phyloP scores from a whole-genome alignment of 2,329 filamentous ascomycete species.

The Pestalotiopsis sp. region DNA sequence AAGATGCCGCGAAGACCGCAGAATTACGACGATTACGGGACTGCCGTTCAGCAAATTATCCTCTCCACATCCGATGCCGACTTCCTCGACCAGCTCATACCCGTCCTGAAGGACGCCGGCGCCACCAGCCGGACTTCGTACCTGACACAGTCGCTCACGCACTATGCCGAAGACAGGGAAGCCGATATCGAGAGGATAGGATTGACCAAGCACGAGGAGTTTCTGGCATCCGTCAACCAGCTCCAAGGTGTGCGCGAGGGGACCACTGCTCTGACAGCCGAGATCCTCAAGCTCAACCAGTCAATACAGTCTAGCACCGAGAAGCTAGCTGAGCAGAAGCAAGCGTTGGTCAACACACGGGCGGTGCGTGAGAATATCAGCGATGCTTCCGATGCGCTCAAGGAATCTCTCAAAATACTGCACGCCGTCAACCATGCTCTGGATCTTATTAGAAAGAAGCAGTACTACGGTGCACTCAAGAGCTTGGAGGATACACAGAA shows the following conservation, averaged over 20 bases:
- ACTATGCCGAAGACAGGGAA: conserved; percentile 86
- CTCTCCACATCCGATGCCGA: conserved; percentile 89
- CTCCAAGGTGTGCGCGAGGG: conserved; percentile 91
- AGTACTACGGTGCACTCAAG: conserved; percentile 92
- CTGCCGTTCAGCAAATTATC: conserved; percentile 71
- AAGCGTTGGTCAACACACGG: conserved; percentile 88
- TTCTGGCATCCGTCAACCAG: conserved; percentile 90
- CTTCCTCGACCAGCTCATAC: conserved; percentile 94
- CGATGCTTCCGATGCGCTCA: conserved; percentile 84
- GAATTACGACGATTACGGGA: conserved; percentile 37
- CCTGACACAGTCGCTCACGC: conserved; percentile 76
- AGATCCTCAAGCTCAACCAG: conserved; percentile 90
- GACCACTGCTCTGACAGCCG: conserved; percentile 83
- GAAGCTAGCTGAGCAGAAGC: conserved; percentile 92
- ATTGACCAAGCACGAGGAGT: conserved; percentile 95
- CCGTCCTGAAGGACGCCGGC: conserved; percentile 88
- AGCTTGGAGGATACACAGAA: conserved; percentile 95
- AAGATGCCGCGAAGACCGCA: conserved; percentile 31
- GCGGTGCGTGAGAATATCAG: conserved; percentile 94
- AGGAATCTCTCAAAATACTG: conserved; percentile 89
- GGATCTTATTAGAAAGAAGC: conserved; percentile 88
- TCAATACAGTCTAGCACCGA: conserved; percentile 95
- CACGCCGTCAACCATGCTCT: conserved; percentile 93
- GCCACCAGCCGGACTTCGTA: conserved; percentile 72
- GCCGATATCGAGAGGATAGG: conserved; percentile 92